Base-by-base conservation (phyloP, 768 basidiomycete genomes). In the Tricholoma hemisulphureum region DNA sequence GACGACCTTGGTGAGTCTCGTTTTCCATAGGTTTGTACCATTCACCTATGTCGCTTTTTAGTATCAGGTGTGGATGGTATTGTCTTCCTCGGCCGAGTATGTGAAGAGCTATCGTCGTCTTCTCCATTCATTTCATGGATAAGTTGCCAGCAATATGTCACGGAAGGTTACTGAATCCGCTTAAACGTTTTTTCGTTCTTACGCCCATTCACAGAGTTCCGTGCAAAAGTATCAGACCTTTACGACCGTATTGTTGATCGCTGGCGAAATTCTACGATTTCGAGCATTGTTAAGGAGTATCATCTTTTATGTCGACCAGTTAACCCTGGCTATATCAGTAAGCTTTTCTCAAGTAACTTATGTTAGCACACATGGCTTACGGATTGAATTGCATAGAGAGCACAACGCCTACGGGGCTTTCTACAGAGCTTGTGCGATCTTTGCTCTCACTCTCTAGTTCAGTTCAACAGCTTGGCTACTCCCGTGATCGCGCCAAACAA, bases 401-500 rank as follows among this genome's bases (percentile, higher is more conserved):
- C 23, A 29, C 49, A 31, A 58, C 56, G 37, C 70, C 65, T 45
- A 70, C 62, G 55, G 77, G 78, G 8, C 83, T 85, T 48, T 88
- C 88, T 32, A 68, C 81, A 49, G 68, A 73, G 41, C 75, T 89
- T 51, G 73, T 86, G 56, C 75, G 80, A 41, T 80, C 83, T 16
- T 68, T 92, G 52, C 67, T 85, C 45, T 68, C 75, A 1, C 70
- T 92, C 16, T 82, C 82, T 29, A 74, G 77, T 13, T 77, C 79
- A 2, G 70, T 87, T 51, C 82, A 83, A 62, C 75, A 80, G n/a
- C 69, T 91, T 11, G 85, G 84, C 1, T 68, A 82, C 50, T 72
- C 77, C 41, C 71, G 74, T 52, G 70, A 77, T 43, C 68, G 69
- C 41, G 39, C 65, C 53, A 72, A 69, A 61, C 73, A 75, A 60